These are phyloP conservation scores for Rhodamnia argentea DNA, from an alignment of 345 rosid genomes.

Conservation along the genomic window DNA sequence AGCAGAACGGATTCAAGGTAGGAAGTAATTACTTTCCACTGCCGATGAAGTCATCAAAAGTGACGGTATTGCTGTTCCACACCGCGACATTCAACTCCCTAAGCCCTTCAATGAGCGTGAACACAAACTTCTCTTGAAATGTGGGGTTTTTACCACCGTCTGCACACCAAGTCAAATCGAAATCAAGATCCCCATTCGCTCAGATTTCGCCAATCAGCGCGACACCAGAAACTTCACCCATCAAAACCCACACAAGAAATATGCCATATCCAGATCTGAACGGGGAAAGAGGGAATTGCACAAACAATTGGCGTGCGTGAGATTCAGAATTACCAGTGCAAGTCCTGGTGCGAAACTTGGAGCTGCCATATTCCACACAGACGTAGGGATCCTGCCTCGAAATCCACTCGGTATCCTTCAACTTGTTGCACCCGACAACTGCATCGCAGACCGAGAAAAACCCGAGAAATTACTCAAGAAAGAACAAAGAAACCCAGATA, in stretches of 20 bases:
- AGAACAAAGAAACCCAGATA: background rate
- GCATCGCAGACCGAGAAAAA: background rate
- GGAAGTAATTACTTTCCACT: slow-evolving; percentile 46
- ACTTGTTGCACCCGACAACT: slow-evolving; percentile 11
- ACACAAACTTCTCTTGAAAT: slow-evolving; percentile 82
- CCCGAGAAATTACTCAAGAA: background rate
- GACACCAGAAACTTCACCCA: background rate
- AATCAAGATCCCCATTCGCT: background rate
- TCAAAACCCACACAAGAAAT: background rate
- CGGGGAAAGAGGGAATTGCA: background rate
- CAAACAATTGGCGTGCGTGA: background rate
- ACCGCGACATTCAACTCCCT: slow-evolving; percentile 53
- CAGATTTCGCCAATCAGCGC: background rate
- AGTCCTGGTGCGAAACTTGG: slow-evolving; percentile 12
- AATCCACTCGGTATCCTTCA: slow-evolving; percentile 17
- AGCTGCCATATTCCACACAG: slow-evolving; percentile 13
- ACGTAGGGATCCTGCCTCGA: slow-evolving; percentile 15
- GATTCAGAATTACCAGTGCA: slow-evolving; percentile 5
- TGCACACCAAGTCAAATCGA: slow-evolving; percentile 8
- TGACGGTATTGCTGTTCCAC: slow-evolving; percentile 72
- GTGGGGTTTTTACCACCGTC: slow-evolving; percentile 84
- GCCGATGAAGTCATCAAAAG: slow-evolving; percentile 73
- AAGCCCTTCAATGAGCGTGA: slow-evolving; percentile 68
- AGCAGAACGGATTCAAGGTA: background rate
- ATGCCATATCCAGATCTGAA: background rate